Evolutionary conservation across 495 filamentous ascomycete genomes (phyloP).

Genomic region (Xylaria cubensis): DNA sequence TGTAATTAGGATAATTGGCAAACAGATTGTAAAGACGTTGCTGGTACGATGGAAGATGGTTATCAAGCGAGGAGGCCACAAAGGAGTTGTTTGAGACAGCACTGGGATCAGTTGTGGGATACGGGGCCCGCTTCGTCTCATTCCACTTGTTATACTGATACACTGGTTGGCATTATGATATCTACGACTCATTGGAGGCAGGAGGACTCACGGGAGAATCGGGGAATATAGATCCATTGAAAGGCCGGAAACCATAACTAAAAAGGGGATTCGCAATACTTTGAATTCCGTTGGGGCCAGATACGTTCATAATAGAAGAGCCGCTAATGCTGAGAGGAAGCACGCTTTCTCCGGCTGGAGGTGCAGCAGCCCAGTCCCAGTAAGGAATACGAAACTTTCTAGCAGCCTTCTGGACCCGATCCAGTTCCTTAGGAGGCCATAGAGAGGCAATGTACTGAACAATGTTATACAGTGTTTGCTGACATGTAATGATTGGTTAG

Average conservation of each 20-base stretch:
- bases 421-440: slow-evolving; percentile 55
- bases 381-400: slow-evolving; percentile 67
- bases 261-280: slow-evolving; percentile 68
- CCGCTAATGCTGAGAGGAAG: slow-evolving; percentile 57
- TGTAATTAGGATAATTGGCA: slow-evolving; percentile 63
- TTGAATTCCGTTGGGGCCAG: slow-evolving; percentile 59
- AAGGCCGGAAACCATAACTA: slow-evolving; percentile 65
- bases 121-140: slow-evolving; percentile 58
- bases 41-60: slow-evolving; percentile 49
- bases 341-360: slow-evolving; percentile 54
- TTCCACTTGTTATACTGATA: slow-evolving; percentile 53
- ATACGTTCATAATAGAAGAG: slow-evolving; percentile 52
- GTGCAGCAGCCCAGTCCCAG: slow-evolving; percentile 69
- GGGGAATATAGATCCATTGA: slow-evolving; percentile 51
- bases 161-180: slow-evolving; percentile 30
- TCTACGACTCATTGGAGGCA: neutral
- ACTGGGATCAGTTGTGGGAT: slow-evolving; percentile 42
- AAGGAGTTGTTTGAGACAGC: slow-evolving; percentile 60
- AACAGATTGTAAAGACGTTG: slow-evolving; percentile 67
- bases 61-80: slow-evolving; percentile 56
- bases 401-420: slow-evolving; percentile 58
- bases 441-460: slow-evolving; percentile 58
- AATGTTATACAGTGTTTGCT: slow-evolving; percentile 65
- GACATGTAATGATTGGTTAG: neutral
- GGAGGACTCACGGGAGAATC: slow-evolving; percentile 51